Evolutionary conservation across 192 early-diverging fungal genomes (phyloP).

Genomic region (Jimgerdemannia lactiflua): DNA sequence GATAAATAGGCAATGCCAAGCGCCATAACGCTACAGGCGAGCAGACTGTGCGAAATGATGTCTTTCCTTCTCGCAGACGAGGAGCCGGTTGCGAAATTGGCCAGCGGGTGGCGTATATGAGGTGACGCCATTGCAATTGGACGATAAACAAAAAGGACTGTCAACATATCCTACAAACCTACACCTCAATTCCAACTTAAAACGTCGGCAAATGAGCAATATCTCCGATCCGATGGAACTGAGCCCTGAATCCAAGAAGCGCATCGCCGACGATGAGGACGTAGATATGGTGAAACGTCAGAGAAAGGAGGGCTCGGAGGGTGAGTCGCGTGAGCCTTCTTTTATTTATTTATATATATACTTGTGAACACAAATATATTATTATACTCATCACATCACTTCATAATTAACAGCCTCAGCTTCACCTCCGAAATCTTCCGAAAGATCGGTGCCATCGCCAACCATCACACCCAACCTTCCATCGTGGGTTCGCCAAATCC

Average conservation of each 20-base stretch:
- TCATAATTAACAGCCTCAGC: neutral
- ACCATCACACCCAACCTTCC: neutral
- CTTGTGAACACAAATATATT: no score
- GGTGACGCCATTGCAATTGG: no score
- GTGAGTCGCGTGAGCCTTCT: neutral
- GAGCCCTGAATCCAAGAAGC: neutral
- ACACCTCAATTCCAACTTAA: neutral
- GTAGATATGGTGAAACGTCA: neutral
- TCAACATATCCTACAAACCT: neutral
- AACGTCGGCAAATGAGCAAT: neutral
- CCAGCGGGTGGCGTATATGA: no score
- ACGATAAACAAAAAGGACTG: neutral
- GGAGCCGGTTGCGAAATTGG: no score
- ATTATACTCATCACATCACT: neutral
- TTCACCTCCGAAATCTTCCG: neutral
- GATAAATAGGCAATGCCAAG: no score
- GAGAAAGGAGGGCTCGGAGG: neutral
- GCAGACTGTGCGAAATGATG: no score
- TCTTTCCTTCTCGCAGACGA: no score
- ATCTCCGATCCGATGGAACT: neutral
- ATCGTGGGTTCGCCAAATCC: constrained; percentile 1
- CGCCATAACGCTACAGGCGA: no score
- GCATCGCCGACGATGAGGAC: neutral
- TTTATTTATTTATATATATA: no score
- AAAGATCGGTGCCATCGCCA: neutral